phyloP scores from a whole-genome alignment of 768 basidiomycete genomes.

The Cystofilobasidium bisporidii region DNA sequence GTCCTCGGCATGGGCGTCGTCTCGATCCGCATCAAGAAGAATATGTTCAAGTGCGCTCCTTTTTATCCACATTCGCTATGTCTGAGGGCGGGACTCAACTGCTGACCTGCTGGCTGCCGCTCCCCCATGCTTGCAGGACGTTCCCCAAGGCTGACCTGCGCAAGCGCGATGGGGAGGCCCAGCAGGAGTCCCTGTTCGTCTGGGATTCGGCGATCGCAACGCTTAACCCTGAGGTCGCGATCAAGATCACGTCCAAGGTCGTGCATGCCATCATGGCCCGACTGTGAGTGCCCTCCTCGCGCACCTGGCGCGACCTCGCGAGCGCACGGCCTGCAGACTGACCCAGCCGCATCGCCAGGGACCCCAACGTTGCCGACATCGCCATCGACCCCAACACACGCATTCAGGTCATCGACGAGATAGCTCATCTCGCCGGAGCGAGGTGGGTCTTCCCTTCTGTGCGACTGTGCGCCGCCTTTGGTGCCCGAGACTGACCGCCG shows the following conservation, averaged over 20 bases:
- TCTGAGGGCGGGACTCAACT: neutral
- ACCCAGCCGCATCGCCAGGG: neutral
- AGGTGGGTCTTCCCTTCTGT: slow-evolving; percentile 32
- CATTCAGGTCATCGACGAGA: slow-evolving; percentile 73
- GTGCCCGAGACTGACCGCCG: no score
- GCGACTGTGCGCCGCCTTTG: no score
- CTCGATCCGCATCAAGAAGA: slow-evolving; percentile 35
- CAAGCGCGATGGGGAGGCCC: slow-evolving; percentile 27
- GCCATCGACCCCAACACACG: slow-evolving; percentile 64
- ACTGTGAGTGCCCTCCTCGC: slow-evolving; percentile 36
- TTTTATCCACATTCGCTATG: slow-evolving; percentile 33
- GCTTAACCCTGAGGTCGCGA: slow-evolving; percentile 74
- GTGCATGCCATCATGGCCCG: slow-evolving; percentile 38
- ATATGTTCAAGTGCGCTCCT: slow-evolving; percentile 17
- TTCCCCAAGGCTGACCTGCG: slow-evolving; percentile 19
- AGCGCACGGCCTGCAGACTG: neutral
- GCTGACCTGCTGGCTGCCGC: no score
- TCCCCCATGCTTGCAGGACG: slow-evolving; percentile 5
- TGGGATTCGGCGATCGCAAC: slow-evolving; percentile 60
- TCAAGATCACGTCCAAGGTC: slow-evolving; percentile 50
- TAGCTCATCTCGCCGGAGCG: slow-evolving; percentile 61
- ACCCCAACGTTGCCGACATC: slow-evolving; percentile 32
- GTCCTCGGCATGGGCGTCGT: slow-evolving; percentile 35
- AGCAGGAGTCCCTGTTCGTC: slow-evolving; percentile 32
- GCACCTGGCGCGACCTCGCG: neutral